Conservation (phyloP, 768 basidiomycete species). For the Suillus discolor region DNA sequence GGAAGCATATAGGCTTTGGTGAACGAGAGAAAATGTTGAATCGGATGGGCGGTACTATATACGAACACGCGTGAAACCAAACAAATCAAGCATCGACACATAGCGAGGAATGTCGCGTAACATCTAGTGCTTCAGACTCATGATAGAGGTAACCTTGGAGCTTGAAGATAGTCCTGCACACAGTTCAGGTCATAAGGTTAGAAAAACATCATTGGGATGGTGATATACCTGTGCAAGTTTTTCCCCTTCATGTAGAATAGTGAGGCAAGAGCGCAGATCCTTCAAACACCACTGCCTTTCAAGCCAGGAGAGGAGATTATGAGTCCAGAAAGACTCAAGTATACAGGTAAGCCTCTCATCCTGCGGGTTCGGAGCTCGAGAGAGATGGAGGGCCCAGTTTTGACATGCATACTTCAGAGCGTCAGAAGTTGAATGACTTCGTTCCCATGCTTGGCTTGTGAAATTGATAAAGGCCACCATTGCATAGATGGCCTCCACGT, state of each 20-base stretch:
- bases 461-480: background rate
- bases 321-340: background rate
- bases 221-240: background rate
- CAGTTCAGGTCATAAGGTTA: background rate
- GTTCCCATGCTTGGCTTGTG: background rate
- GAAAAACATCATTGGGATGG: background rate
- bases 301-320: background rate
- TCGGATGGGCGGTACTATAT: background rate
- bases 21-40: too few species aligned
- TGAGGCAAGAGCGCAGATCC: background rate
- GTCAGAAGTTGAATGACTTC: background rate
- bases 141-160: background rate
- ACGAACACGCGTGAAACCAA: background rate
- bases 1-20: too few species aligned
- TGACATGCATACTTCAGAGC: background rate
- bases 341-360: background rate
- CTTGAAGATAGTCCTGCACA: background rate
- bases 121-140: background rate
- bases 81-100: background rate
- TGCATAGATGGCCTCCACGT: background rate
- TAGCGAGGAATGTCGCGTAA: background rate
- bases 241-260: background rate
- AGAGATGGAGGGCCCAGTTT: background rate
- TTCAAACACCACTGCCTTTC: slow-evolving; percentile 1
- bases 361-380: background rate